Evolutionary conservation across 352 stramenopile species (phyloP).

Genomic region (Globisporangium cylindrosporum): DNA sequence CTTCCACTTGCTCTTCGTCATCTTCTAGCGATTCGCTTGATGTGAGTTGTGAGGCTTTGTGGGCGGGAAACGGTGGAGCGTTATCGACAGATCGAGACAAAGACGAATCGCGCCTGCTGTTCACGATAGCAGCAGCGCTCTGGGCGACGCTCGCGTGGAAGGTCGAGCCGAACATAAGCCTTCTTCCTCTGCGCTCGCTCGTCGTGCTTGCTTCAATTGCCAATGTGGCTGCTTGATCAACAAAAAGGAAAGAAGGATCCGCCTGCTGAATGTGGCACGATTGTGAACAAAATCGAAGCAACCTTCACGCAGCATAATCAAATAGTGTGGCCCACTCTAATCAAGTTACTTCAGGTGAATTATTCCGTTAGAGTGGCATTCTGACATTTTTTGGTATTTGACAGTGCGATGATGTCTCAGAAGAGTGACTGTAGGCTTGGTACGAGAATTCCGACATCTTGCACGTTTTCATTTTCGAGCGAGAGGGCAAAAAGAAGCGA

Average conservation of each 20-base stretch:
- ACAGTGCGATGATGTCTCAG: not conserved
- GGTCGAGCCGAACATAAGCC: slow-evolving; percentile 4
- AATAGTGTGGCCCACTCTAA: not conserved
- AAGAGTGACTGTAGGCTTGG: slow-evolving; percentile 1
- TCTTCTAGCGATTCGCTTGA: not conserved
- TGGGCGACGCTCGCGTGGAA: slow-evolving; percentile 6
- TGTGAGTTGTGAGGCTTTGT: not conserved
- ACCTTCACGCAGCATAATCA: not conserved
- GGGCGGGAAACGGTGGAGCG: not conserved
- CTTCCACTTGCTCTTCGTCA: slow-evolving; percentile 4
- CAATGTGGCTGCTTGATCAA: slow-evolving; percentile 3
- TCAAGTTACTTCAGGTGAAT: too few species aligned
- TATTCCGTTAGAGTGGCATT: not conserved
- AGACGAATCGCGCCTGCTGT: not conserved
- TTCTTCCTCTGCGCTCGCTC: not conserved
- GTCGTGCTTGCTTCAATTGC: slow-evolving; percentile 3
- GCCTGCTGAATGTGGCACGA: not conserved
- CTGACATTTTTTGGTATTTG: too few species aligned
- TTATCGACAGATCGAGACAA: not conserved
- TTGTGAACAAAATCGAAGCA: not conserved
- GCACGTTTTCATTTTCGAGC: not conserved
- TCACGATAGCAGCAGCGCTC: not conserved
- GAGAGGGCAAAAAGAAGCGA: not conserved
- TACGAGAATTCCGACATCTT: not conserved
- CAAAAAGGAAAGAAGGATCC: slow-evolving; percentile 8